Conservation (phyloP, 257 asterid genomes). For the Gynochthodes officinalis region DNA sequence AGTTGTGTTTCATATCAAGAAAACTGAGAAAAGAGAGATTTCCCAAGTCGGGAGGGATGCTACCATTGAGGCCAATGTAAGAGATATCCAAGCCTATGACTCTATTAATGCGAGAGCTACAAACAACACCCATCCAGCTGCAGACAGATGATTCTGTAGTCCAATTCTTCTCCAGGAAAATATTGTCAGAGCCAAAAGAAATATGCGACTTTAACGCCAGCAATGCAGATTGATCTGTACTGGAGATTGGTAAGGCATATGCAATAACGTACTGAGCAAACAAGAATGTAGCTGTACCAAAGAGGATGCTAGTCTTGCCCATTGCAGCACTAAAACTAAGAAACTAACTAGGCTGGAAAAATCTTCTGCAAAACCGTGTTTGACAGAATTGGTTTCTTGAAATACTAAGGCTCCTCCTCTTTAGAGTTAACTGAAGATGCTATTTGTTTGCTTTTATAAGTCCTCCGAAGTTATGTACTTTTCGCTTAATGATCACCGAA, state of each 20-base stretch:
- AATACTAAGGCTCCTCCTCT: too few species aligned
- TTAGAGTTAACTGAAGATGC: too few species aligned
- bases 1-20: slow-evolving; percentile 19
- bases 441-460: too few species aligned
- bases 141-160: slow-evolving; percentile 5
- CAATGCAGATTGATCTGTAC: slow-evolving; percentile 18
- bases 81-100: slow-evolving; percentile 5
- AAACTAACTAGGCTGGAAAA: neutral
- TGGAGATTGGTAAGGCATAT: neutral
- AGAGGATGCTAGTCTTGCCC: neutral
- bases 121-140: slow-evolving; percentile 11
- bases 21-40: slow-evolving; percentile 22
- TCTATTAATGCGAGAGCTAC: neutral
- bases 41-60: slow-evolving; percentile 8
- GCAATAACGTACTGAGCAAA: neutral
- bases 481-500: too few species aligned
- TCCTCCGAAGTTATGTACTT: too few species aligned
- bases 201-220: neutral
- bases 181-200: neutral
- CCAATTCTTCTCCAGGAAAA: slow-evolving; percentile 12
- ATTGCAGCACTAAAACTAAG: neutral
- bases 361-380: too few species aligned
- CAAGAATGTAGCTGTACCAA: neutral
- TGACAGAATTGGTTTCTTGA: too few species aligned
- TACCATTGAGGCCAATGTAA: neutral